Percentiles rank a stretch among this genome's conserved stretches.
Conservation (phyloP, 2,329 filamentous ascomycete genomes). For the Xenosphaeropsis pyriputrescens region DNA sequence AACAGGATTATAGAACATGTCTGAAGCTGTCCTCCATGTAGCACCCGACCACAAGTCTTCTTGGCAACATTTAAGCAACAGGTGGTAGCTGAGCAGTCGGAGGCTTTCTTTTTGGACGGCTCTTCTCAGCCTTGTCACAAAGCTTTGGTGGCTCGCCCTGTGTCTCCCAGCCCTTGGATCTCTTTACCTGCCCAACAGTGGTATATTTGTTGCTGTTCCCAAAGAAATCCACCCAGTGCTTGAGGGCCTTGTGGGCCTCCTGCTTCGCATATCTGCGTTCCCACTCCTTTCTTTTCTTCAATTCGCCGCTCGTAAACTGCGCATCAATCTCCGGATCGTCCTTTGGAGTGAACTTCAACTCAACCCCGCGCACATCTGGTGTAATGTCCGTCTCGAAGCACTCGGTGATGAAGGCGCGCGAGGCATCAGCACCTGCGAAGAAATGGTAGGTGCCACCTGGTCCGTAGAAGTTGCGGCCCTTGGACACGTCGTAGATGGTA, state of each 20-base stretch:
- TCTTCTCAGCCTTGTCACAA: conserved; percentile 55
- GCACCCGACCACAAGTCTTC: too few relatives aligned
- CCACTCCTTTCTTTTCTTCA: conserved; percentile 36
- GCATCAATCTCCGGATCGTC: conserved; percentile 48
- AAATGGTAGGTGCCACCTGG: conserved; percentile 76
- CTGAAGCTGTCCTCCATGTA: too few relatives aligned
- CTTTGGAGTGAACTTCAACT: conserved; percentile 65
- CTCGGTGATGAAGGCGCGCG: conserved; percentile 79
- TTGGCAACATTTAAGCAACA: not conserved
- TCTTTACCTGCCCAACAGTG: conserved; percentile 60
- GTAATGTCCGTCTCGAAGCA: conserved; percentile 74
- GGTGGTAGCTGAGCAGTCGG: conserved; percentile 26
- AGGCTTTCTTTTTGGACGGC: conserved; percentile 37
- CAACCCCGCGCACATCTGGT: conserved; percentile 72
- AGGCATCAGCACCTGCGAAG: conserved; percentile 78
- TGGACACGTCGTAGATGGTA: conserved; percentile 72
- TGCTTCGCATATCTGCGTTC: conserved; percentile 51
- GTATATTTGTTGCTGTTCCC: conserved; percentile 66
- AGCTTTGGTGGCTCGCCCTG: conserved; percentile 33
- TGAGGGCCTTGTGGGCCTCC: conserved; percentile 51
- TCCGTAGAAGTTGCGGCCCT: conserved; percentile 56
- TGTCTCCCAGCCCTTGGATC: conserved; percentile 44
- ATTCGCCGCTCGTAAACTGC: conserved; percentile 37
- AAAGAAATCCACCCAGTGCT: conserved; percentile 79
- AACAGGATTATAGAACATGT: too few relatives aligned